Base-by-base conservation (phyloP, 345 rosid genomes). In the Arabis hirsuta region DNA sequence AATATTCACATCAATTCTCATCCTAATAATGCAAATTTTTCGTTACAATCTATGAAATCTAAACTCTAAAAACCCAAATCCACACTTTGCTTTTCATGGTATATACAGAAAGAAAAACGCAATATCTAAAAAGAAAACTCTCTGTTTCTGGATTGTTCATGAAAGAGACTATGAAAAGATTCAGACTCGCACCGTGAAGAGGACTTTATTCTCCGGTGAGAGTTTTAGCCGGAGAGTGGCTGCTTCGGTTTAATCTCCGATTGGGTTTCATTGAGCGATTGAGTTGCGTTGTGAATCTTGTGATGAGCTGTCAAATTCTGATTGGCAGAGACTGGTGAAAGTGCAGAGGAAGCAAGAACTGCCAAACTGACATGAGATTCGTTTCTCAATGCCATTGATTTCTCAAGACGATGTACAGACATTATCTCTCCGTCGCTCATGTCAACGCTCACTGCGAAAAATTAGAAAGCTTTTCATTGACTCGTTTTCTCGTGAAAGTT, bases 281-380 rank as follows among this genome's bases (percentile, higher is more conserved):
- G 22, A 9, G 74, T 68, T 8, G 34, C 67, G 57, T 59, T 68
- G 44, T 6, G 36, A 27, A 27, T 27, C 31, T 32, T 32, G 36
- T 36, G 36, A 12, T 2, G 74, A 67, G n/a, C 8, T 12, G 54
- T 69, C 31, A 69, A 64, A 65, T 36, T 77, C 41, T 59, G 79
- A 55, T 76, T 50, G 24, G 65, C 26, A 13, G 76, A 50, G 60
- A 57, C 63, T 43, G 75, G 74, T 0, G 81, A 51, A 13, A 69
- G 48, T 11, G 79, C 69, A 13, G 77, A 69, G 45, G 78, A 73
- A 26, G 74, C 68, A 42, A 71, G 73, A 65, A 81, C 31, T 38
- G 81, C 71, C 5, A 81, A 44, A 12, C 77, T 77, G 31, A 81
- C 57, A 42, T 67, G 79, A 74, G 74, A 48, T 48, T 78, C 55